A percentile compares a stretch with the other conserved stretches of the same genome.
Conservation (phyloP, 805 yeast genomes). For the Dipodascus albidus region DNA sequence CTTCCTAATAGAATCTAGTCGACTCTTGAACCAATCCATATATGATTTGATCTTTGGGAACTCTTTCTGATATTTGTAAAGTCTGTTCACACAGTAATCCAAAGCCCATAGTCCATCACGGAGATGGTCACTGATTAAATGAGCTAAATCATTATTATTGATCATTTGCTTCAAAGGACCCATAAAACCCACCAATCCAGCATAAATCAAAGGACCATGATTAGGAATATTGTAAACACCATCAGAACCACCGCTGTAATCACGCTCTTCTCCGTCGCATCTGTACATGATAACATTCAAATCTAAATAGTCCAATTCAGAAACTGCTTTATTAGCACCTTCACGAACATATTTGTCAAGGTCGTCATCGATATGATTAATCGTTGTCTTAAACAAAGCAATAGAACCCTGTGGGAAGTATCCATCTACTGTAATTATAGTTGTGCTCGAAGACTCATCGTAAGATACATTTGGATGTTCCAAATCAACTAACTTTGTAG, state of each 20-base stretch:
- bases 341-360: slow-evolving; percentile 56
- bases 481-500: slow-evolving; percentile 47
- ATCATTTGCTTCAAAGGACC: slow-evolving; percentile 54
- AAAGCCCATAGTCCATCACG: slow-evolving; percentile 85
- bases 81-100: slow-evolving; percentile 56
- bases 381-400: slow-evolving; percentile 64
- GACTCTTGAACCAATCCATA: slow-evolving; percentile 53
- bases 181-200: slow-evolving; percentile 92
- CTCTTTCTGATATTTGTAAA: slow-evolving; percentile 39
- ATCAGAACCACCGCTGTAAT: slow-evolving; percentile 54
- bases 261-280: slow-evolving; percentile 82
- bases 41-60: slow-evolving; percentile 43
- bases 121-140: slow-evolving; percentile 70
- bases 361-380: slow-evolving; percentile 50
- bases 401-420: slow-evolving; percentile 84
- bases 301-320: slow-evolving; percentile 48
- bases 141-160: slow-evolving; percentile 64
- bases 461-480: slow-evolving; percentile 37
- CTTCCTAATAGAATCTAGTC: slow-evolving; percentile 49
- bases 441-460: slow-evolving; percentile 31
- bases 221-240: slow-evolving; percentile 71
- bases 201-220: slow-evolving; percentile 64
- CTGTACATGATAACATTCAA: slow-evolving; percentile 65
- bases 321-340: slow-evolving; percentile 70
- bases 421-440: slow-evolving; percentile 47